Evolutionary conservation across 208 protist species (phyloP).

Genomic region (Acanthamoeba sp.): DNA sequence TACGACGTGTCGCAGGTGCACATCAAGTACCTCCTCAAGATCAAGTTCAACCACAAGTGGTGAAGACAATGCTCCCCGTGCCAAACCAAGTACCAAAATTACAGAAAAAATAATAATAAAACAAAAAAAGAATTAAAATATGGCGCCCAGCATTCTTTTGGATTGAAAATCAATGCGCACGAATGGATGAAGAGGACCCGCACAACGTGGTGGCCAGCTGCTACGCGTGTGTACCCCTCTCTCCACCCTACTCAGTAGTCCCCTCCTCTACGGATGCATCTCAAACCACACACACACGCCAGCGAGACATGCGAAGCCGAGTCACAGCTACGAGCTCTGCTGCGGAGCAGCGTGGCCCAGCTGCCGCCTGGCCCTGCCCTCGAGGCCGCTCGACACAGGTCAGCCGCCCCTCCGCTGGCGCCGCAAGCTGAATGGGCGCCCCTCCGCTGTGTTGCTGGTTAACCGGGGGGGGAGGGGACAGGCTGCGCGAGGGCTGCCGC

Average conservation of each 20-base stretch:
- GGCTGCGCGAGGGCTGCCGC: background rate
- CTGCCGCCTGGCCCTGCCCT: background rate
- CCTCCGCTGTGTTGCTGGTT: background rate
- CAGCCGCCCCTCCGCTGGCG: background rate
- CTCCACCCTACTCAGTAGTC: background rate
- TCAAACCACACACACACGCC: too few species aligned
- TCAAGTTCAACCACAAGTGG: conserved; percentile 42
- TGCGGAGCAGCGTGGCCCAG: background rate
- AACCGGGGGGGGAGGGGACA: background rate
- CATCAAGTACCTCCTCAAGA: conserved; percentile 5
- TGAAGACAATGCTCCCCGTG: too few species aligned
- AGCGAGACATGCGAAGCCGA: background rate
- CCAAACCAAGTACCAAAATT: too few species aligned
- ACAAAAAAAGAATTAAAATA: background rate
- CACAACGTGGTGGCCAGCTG: background rate
- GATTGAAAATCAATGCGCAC: too few species aligned
- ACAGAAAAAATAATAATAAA: background rate
- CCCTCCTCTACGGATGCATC: background rate
- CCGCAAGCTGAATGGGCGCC: too few species aligned
- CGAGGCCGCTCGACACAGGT: background rate
- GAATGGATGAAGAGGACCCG: background rate
- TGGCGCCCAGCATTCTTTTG: background rate
- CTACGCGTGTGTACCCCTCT: background rate
- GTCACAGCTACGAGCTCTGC: background rate
- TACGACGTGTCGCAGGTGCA: conserved; percentile 7